phyloP scores from a whole-genome alignment of 768 basidiomycete species.

The Strobilomyces echinocephalus region DNA sequence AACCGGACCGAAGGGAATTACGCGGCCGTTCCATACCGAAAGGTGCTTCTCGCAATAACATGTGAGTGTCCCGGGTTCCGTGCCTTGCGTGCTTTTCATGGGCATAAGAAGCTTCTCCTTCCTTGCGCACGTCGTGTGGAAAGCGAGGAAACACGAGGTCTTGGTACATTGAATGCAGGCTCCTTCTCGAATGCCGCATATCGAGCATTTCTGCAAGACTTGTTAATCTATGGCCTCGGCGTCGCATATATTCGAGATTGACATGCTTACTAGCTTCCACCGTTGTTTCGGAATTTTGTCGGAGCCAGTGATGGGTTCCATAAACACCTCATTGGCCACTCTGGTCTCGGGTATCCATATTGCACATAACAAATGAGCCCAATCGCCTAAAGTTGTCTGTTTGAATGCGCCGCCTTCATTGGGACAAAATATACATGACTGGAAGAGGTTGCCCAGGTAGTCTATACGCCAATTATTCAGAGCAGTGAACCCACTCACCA shows the following conservation, averaged over 20 bases:
- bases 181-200: slow-evolving; percentile 60
- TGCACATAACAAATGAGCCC: slow-evolving; percentile 95
- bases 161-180: slow-evolving; percentile 97
- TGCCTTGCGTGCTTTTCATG: slow-evolving; percentile 77
- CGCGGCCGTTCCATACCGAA: slow-evolving; percentile 50
- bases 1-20: not conserved
- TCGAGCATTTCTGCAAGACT: slow-evolving; percentile 48
- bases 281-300: slow-evolving; percentile 84
- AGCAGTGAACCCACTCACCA: slow-evolving; percentile 49
- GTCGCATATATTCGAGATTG: not conserved
- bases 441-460: not conserved
- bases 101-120: slow-evolving; percentile 80
- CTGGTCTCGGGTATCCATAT: slow-evolving; percentile 96
- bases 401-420: slow-evolving; percentile 98
- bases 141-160: slow-evolving; percentile 84
- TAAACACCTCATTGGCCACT: slow-evolving; percentile 91
- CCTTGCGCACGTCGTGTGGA: slow-evolving; percentile 91
- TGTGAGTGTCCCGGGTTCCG: slow-evolving; percentile 67
- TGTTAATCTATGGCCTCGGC: slow-evolving; percentile 6
- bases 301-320: slow-evolving; percentile 94
- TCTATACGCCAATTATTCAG: not conserved
- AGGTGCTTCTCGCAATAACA: slow-evolving; percentile 91
- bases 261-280: slow-evolving; percentile 81
- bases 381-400: slow-evolving; percentile 86
- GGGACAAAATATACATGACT: slow-evolving; percentile 95